A percentile compares a stretch with the other conserved stretches of the same genome.
Evolutionary conservation across 2,329 filamentous ascomycete genomes (phyloP).

Genomic region (Aaosphaeria arxii): DNA sequence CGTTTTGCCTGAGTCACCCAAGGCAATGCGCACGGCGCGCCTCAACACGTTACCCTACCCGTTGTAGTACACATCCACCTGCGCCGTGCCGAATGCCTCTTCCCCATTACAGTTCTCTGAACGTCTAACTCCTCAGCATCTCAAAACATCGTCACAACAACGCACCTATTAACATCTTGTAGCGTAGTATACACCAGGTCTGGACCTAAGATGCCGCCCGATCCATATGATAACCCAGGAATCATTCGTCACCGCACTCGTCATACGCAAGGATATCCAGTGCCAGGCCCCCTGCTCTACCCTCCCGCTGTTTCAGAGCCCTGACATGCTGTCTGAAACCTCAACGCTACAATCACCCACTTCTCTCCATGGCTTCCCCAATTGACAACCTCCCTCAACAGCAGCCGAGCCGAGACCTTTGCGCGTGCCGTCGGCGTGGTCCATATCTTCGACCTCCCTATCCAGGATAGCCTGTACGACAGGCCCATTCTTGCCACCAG

Average conservation of each 20-base stretch:
- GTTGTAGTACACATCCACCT: neutral
- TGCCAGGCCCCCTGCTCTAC: slow-evolving; percentile 2
- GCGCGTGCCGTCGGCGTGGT: too few species aligned
- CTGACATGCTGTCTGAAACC: neutral
- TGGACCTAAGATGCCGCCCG: too few species aligned
- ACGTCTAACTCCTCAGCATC: neutral
- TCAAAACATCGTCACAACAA: neutral
- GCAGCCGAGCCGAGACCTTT: too few species aligned
- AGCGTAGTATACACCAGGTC: too few species aligned
- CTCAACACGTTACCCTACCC: neutral
- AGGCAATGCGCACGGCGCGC: neutral
- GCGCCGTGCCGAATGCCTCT: neutral
- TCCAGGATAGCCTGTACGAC: too few species aligned
- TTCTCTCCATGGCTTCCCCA: too few species aligned
- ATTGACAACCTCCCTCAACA: too few species aligned
- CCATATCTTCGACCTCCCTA: too few species aligned
- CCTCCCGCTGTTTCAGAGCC: slow-evolving; percentile 8
- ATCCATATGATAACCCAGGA: too few species aligned
- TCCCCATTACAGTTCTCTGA: neutral
- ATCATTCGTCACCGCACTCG: neutral
- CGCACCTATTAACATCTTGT: too few species aligned
- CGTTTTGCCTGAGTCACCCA: slow-evolving; percentile 22
- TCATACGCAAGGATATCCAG: slow-evolving; percentile 3
- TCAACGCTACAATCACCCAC: too few species aligned
- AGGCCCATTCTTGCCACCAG: too few species aligned